Evolutionary conservation across 768 basidiomycete genomes (phyloP).

Genomic region (Chiua virens): DNA sequence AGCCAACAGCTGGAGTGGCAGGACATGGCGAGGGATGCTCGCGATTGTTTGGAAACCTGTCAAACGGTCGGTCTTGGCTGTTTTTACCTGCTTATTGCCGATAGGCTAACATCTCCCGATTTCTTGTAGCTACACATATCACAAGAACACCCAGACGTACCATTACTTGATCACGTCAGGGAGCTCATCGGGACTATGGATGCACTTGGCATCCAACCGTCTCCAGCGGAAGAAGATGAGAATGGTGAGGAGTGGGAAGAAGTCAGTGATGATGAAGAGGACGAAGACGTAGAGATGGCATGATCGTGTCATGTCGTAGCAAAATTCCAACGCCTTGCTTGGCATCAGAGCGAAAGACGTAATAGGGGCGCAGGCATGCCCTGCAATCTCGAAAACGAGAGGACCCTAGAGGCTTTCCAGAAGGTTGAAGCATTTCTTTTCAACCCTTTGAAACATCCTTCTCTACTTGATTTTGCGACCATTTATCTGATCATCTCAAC

Average conservation of each 20-base stretch:
- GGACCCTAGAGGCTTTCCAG: too few relatives aligned
- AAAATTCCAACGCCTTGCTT: constrained; percentile 1
- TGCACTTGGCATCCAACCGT: constrained; percentile 60
- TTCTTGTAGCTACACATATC: constrained; percentile 61
- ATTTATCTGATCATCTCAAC: too few relatives aligned
- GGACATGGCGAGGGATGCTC: constrained; percentile 74
- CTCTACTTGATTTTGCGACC: too few relatives aligned
- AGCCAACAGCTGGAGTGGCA: constrained; percentile 59
- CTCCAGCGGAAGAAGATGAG: constrained; percentile 49
- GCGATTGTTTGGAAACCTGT: constrained; percentile 84
- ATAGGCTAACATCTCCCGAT: neutral
- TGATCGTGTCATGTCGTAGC: constrained; percentile 18
- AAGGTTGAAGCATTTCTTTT: too few relatives aligned
- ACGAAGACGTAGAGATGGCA: constrained; percentile 59
- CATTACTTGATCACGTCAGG: constrained; percentile 69
- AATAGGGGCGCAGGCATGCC: too few relatives aligned
- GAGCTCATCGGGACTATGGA: constrained; percentile 75
- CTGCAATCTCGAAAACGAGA: too few relatives aligned
- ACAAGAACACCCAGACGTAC: constrained; percentile 74
- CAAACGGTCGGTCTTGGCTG: constrained; percentile 55
- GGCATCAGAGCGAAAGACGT: too few relatives aligned
- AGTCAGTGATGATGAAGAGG: constrained; percentile 53
- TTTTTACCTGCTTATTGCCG: neutral
- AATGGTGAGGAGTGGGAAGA: constrained; percentile 59
- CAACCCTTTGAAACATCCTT: too few relatives aligned